Evolutionary conservation across 2,329 filamentous ascomycete species (phyloP), one percentile per base, ranked within the genome.

Genomic region (Ophiostoma australiae): DNA sequence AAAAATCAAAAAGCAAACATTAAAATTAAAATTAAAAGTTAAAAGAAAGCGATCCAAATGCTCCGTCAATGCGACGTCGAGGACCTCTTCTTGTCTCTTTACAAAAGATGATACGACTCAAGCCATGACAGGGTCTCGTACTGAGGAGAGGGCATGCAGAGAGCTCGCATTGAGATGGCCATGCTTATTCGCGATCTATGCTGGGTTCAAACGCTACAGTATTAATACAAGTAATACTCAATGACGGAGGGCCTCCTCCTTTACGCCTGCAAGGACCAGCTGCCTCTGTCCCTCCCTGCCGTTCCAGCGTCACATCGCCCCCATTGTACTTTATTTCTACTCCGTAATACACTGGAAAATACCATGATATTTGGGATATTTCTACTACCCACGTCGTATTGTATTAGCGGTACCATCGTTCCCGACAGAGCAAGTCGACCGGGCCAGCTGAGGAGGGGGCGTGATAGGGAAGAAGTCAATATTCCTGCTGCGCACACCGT

Each of bases 171-270:
- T 27, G n/a, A 58, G 52, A 58, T 58, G 52, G 52, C 23, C 23
- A 8, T 48, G 44, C 44, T 48, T 27, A 31, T 58, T 58, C 23
- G 52, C 52, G 52, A 58, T 58, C n/a, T 27, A 58, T 27, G 44
- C 7, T 48, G 23, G n/a, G 15, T 4, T 23, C 52, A 23, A 11
- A 55, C 15, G 52, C 52, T 15, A 31, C 27, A 31, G n/a, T n/a
- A n/a, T n/a, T n/a, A n/a, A n/a, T n/a, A n/a, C n/a, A 31, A 31
- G 3, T 3, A 31, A 3, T 31, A 31, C 23, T 23, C 52, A 58
- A 58, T 58, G 52, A 58, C 52, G 52, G 52, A 58, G 52, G 52
- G 52, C 52, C 23, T 58, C 23, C 52, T 58, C 52, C 52, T 58
- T 58, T 58, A 20, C 17, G 44, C 17, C 13, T 48, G 44, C 52